Percentiles rank a stretch among this genome's conserved stretches.
These are phyloP conservation scores for Ulvella scutata DNA, from an alignment of 139 green algal species.

Conservation along the genomic window DNA sequence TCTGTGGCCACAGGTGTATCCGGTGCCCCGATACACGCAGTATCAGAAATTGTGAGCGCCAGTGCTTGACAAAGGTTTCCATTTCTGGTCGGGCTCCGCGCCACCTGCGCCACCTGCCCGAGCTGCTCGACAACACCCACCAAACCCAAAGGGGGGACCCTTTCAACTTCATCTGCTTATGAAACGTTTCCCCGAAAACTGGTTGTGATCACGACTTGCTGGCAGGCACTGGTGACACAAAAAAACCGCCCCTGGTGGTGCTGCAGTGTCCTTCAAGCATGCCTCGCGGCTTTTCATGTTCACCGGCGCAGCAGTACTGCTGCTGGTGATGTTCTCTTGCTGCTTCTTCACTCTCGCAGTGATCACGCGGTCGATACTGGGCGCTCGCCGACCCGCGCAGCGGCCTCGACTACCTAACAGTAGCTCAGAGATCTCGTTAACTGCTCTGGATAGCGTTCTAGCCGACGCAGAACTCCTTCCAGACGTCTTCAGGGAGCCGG, in stretches of 20 bases:
- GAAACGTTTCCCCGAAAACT: too few species aligned
- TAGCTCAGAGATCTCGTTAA: not conserved
- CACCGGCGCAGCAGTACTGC: not conserved
- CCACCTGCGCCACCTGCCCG: not conserved
- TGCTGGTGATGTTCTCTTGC: not conserved
- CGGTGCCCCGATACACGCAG: not conserved
- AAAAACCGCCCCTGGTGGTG: not conserved
- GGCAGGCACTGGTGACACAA: not conserved
- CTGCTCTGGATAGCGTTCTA: not conserved
- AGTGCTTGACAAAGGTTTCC: not conserved
- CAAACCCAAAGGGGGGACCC: not conserved
- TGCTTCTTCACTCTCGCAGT: not conserved
- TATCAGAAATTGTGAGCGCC: not conserved
- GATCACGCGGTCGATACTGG: not conserved
- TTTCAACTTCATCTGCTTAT: not conserved
- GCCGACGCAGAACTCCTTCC: not conserved
- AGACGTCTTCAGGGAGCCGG: not conserved
- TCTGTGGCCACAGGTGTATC: not conserved
- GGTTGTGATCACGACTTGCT: not conserved
- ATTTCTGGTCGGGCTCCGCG: not conserved
- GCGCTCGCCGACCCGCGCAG: not conserved
- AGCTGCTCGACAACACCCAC: not conserved
- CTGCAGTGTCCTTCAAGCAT: not conserved
- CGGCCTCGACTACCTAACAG: not conserved
- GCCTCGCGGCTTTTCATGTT: not conserved